A percentile compares a stretch with the other conserved stretches of the same genome.
Conservation (phyloP, 495 filamentous ascomycete species). For the Penicillium cataractarum region DNA sequence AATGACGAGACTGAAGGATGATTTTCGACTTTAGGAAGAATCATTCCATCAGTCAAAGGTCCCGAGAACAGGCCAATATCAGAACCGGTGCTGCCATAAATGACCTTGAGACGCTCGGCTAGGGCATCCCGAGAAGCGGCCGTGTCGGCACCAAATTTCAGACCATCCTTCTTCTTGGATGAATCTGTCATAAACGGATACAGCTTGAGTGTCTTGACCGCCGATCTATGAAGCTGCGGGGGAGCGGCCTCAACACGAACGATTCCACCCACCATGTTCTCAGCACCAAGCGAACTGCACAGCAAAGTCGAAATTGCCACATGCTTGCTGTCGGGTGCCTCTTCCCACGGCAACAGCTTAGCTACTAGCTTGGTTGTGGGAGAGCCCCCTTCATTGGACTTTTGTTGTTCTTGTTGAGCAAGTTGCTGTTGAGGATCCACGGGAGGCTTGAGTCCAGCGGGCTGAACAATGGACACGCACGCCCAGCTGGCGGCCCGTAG, state of each 20-base stretch:
- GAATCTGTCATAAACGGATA: constrained; percentile 70
- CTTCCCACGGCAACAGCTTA: constrained; percentile 75
- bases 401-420: constrained; percentile 60
- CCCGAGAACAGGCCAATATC: constrained; percentile 71
- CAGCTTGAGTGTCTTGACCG: constrained; percentile 64
- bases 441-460: constrained; percentile 74
- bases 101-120: constrained; percentile 53
- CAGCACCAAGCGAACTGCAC: constrained; percentile 68
- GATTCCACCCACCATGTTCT: constrained; percentile 82
- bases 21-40: constrained; percentile 58
- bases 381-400: constrained; percentile 58
- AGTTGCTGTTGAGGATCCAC: constrained; percentile 74
- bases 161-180: constrained; percentile 58
- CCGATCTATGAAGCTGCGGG: constrained; percentile 55
- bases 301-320: constrained; percentile 75
- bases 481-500: constrained; percentile 75
- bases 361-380: constrained; percentile 75
- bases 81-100: constrained; percentile 44
- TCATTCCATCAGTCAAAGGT: constrained; percentile 84
- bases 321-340: constrained; percentile 80
- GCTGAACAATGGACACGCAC: constrained; percentile 75
- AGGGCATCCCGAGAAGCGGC: constrained; percentile 74
- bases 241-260: constrained; percentile 80
- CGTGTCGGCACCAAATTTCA: constrained; percentile 89
- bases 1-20: constrained; percentile 43